Base-by-base conservation (phyloP, 768 basidiomycete genomes). In the Suillus decipiens region DNA sequence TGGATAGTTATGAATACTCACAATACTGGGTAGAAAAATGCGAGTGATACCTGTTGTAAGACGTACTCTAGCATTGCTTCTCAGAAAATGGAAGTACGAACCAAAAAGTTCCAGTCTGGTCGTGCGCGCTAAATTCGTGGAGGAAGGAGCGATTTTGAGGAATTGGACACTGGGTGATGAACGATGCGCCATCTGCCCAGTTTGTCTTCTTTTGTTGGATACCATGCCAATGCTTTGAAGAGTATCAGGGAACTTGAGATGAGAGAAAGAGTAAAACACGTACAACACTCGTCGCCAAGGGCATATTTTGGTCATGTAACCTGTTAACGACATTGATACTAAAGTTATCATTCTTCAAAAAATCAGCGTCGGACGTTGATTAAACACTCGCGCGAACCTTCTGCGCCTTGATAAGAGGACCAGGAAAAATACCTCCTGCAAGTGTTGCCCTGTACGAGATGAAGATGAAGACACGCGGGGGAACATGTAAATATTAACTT, bases 81-180 rank as follows among this genome's bases (percentile, higher is more conserved):
- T 63, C 37, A 33, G 22, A 48, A 36, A 45, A 28, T 19, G 5
- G 14, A 36, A 24, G 41, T 14, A 34, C 51, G 2, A 28, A 60
- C 82, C 82, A 84, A 61, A 74, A 84, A 0, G 81, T 83, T 7
- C 82, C 83, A 2, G 79, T 71, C 61, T 82, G 79, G 34, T 73
- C 68, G 17, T 68, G 59, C 50, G 70, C 69, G n/a, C 69, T 71
- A 70, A 83, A 82, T 41, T 75, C 71, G 64, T 83, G 81, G 39
- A 73, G 63, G 67, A 82, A 83, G 7, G 73, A 75, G 17, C 77
- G 65, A 14, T 73, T 72, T 1, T 76, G 73, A 22, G 68, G 70
- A 24, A 82, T 82, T 15, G 82, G 82, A 64, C 82, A 84, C 65
- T 82, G 81, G 24, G 75, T 82, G 2, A 84, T 74, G 50, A 73